phyloP scores from a whole-genome alignment of 352 stramenopile species.

The Pythium oligandrum region DNA sequence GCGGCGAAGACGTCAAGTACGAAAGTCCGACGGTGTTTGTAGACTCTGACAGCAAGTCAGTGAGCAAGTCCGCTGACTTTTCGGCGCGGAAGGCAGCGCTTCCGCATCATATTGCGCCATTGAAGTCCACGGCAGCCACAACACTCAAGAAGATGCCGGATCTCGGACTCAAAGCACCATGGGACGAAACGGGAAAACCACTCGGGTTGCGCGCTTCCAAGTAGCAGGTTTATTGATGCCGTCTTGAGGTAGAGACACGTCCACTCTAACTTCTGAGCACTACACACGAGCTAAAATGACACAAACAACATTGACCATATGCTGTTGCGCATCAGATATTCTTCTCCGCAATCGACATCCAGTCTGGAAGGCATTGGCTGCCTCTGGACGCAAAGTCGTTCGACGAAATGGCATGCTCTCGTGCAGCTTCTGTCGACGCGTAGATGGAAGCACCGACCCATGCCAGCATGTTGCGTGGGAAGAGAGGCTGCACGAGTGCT shows the following conservation, averaged over 20 bases:
- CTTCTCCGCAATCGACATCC: conserved; percentile 46
- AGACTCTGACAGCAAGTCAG: conserved; percentile 17
- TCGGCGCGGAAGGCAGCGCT: conserved; percentile 56
- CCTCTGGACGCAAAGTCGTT: conserved; percentile 42
- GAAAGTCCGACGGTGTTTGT: not conserved
- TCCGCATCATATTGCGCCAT: conserved; percentile 71
- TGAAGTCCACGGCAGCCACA: conserved; percentile 49
- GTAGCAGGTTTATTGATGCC: conserved; percentile 3
- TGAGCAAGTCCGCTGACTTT: conserved; percentile 38
- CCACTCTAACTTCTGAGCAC: too few relatives aligned
- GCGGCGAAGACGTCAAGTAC: conserved; percentile 57
- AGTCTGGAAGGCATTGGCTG: conserved; percentile 37
- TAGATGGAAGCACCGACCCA: conserved; percentile 82
- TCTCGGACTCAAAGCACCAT: conserved; percentile 68
- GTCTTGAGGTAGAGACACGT: too few relatives aligned
- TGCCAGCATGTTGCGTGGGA: conserved; percentile 65
- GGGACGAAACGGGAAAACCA: conserved; percentile 68
- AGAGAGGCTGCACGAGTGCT: conserved; percentile 41
- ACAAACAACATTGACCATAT: too few relatives aligned
- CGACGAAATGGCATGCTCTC: conserved; percentile 35
- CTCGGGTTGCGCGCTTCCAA: conserved; percentile 58
- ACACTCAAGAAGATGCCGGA: conserved; percentile 66
- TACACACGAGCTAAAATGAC: too few relatives aligned
- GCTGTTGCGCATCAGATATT: too few relatives aligned
- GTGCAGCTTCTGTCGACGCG: conserved; percentile 49